A percentile compares a stretch with the other conserved stretches of the same genome.
phyloP scores from a whole-genome alignment of 78 protist species.

The Chrysochromulina parva region DNA sequence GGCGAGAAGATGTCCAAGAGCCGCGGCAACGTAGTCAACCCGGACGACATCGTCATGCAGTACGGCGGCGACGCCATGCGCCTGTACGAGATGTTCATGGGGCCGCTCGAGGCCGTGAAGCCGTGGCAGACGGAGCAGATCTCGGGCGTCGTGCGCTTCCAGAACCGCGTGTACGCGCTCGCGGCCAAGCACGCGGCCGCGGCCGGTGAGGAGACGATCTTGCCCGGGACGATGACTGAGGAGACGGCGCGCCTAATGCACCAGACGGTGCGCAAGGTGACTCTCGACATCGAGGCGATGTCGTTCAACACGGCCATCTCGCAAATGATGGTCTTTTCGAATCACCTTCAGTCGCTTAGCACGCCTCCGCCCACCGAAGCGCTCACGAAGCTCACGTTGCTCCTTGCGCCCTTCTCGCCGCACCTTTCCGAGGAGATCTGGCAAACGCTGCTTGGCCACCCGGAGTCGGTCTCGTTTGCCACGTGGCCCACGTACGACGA shows the following conservation, averaged over 20 bases:
- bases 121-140: slow-evolving; percentile 48
- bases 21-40: slow-evolving; percentile 50
- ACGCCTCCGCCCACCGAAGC: neutral
- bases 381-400: neutral
- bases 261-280: slow-evolving; percentile 33
- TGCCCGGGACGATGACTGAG: neutral
- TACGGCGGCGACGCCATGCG: slow-evolving; percentile 53
- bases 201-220: too few relatives aligned
- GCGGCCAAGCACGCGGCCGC: too few relatives aligned
- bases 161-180: neutral
- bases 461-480: neutral
- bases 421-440: slow-evolving; percentile 39
- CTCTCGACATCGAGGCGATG: slow-evolving; percentile 9
- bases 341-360: neutral
- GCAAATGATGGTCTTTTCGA: slow-evolving; percentile 33
- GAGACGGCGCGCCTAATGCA: slow-evolving; percentile 22
- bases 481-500: slow-evolving; percentile 34
- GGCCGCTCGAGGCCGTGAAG: slow-evolving; percentile 50
- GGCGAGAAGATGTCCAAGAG: slow-evolving; percentile 53
- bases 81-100: slow-evolving; percentile 57
- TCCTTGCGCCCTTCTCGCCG: slow-evolving; percentile 30
- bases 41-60: slow-evolving; percentile 39
- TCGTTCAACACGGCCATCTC: slow-evolving; percentile 57
- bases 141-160: slow-evolving; percentile 43
- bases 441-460: neutral